phyloP scores from a whole-genome alignment of 139 green algal genomes.

The Chlorella sp. region DNA sequence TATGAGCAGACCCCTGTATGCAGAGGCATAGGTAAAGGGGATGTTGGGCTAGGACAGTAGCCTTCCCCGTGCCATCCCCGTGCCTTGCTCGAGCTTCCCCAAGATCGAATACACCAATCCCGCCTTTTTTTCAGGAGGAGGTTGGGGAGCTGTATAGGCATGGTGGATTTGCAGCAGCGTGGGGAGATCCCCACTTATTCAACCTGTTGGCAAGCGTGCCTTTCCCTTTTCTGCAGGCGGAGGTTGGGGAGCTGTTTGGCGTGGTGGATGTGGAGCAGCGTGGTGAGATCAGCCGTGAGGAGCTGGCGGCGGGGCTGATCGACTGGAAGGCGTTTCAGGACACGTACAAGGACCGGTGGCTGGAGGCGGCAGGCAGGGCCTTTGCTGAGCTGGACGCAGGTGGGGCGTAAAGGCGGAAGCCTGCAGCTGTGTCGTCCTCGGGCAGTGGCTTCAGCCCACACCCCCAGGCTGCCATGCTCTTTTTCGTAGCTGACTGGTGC shows the following conservation, averaged over 20 bases:
- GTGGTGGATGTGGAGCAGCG: conserved; percentile 31
- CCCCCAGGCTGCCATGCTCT: too few relatives aligned
- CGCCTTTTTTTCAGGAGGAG: conserved; percentile 1
- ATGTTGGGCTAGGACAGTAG: too few relatives aligned
- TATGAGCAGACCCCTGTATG: too few relatives aligned
- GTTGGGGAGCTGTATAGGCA: conserved; percentile 34
- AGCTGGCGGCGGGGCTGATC: conserved; percentile 36
- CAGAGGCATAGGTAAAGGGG: too few relatives aligned
- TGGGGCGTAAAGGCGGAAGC: too few relatives aligned
- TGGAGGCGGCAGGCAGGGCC: conserved; percentile 25
- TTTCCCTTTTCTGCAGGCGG: not conserved
- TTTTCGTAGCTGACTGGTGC: too few relatives aligned
- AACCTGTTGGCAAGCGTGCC: not conserved
- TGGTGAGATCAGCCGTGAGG: conserved; percentile 10
- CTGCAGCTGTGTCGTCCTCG: too few relatives aligned
- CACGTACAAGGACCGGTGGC: conserved; percentile 36
- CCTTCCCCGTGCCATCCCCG: too few relatives aligned
- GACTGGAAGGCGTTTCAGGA: conserved; percentile 44
- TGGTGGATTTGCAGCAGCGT: conserved; percentile 13
- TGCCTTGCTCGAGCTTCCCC: too few relatives aligned
- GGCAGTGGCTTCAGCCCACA: too few relatives aligned
- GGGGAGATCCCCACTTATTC: not conserved
- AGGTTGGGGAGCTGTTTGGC: conserved; percentile 41
- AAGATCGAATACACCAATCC: not conserved
- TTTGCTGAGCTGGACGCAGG: conserved; percentile 43